Evolutionary conservation across 805 yeast species (phyloP).

Genomic region (Starmerella floris): DNA sequence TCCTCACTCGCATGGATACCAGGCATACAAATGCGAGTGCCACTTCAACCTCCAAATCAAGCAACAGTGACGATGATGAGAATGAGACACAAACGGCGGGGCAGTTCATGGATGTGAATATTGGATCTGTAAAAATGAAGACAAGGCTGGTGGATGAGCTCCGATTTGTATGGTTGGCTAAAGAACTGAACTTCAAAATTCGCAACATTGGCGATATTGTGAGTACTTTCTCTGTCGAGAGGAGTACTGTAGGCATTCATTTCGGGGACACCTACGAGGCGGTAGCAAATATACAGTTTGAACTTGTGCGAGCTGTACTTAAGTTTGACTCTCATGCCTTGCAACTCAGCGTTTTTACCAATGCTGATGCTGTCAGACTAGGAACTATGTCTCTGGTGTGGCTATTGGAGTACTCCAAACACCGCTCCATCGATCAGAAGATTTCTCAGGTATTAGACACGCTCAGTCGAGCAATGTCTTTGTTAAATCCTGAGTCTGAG

Average conservation of each 20-base stretch:
- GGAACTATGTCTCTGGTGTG: conserved; percentile 21
- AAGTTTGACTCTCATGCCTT: conserved; percentile 7
- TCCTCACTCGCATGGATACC: not conserved
- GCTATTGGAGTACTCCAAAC: conserved; percentile 15
- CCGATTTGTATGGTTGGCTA: conserved; percentile 11
- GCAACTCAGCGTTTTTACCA: conserved; percentile 8
- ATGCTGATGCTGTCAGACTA: conserved; percentile 4
- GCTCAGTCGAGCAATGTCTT: not conserved
- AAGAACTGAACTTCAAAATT: conserved; percentile 3
- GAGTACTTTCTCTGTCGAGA: conserved; percentile 7
- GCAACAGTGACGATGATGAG: not conserved
- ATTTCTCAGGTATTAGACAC: conserved; percentile 7
- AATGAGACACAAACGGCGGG: conserved; percentile 3
- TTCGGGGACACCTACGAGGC: conserved; percentile 11
- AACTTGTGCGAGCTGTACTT: conserved; percentile 4
- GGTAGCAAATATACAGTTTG: conserved; percentile 12
- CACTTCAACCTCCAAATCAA: not conserved
- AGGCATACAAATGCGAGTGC: not conserved
- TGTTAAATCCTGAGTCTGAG: not conserved
- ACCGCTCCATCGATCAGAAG: conserved; percentile 9
- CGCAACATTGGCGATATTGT: conserved; percentile 5
- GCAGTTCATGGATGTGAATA: conserved; percentile 9
- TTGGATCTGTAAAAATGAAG: conserved; percentile 8
- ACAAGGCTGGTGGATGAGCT: conserved; percentile 14
- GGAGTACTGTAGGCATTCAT: conserved; percentile 11